A percentile compares a stretch with the other conserved stretches of the same genome.
Conservation (phyloP, 148 eudicot species). For the Amaranthus palmeri region DNA sequence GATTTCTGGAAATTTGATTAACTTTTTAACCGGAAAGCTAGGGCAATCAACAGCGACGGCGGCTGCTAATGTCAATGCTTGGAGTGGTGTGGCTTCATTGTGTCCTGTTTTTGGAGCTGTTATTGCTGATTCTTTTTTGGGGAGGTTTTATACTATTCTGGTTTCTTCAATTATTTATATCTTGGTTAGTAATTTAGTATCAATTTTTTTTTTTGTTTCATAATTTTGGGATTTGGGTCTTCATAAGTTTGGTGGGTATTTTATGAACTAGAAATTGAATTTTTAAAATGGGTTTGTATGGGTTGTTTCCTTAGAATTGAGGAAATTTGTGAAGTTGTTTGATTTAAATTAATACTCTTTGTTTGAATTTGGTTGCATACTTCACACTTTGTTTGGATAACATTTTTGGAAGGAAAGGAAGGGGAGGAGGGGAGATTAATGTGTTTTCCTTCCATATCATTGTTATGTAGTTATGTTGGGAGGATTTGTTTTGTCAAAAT, state of each 20-base stretch:
- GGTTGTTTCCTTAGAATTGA: no score
- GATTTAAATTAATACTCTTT: no score
- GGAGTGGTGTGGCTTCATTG: slow-evolving; percentile 35
- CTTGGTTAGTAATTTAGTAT: slow-evolving; percentile 27
- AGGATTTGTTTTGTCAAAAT: no score
- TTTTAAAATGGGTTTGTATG: no score
- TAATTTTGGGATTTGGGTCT: background rate
- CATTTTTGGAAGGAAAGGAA: no score
- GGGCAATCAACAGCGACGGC: slow-evolving; percentile 47
- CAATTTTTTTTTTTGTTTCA: background rate
- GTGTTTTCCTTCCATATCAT: no score
- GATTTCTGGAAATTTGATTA: slow-evolving; percentile 26
- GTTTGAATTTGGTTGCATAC: no score
- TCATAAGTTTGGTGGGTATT: slow-evolving; percentile 9
- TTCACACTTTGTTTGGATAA: no score
- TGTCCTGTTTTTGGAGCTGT: slow-evolving; percentile 43
- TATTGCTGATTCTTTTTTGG: slow-evolving; percentile 45
- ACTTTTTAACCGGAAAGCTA: slow-evolving; percentile 34
- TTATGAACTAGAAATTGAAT: no score
- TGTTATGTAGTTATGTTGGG: no score
- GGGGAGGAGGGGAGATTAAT: no score
- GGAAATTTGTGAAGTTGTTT: no score
- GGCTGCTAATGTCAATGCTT: slow-evolving; percentile 42
- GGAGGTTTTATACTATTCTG: slow-evolving; percentile 35
- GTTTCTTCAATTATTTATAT: slow-evolving; percentile 38